Percentiles rank a stretch among this genome's conserved stretches.
These are phyloP conservation scores for Aurantiochytrium sp. DNA, from an alignment of 108 stramenopile species.

Conservation along the genomic window DNA sequence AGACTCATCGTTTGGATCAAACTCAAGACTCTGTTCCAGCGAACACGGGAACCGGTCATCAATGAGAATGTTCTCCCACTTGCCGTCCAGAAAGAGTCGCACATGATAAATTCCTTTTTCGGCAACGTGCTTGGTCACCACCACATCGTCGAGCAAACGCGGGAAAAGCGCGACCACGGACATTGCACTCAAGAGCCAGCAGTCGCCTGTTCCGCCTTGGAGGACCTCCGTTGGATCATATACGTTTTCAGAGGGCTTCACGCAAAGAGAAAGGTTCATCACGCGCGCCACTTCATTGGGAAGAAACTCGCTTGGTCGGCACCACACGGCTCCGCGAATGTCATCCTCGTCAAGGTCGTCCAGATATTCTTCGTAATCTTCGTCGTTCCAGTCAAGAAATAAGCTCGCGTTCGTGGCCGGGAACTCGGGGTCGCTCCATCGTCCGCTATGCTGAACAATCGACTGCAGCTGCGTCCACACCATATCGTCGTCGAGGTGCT, in stretches of 20 bases:
- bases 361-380: neutral
- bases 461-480: neutral
- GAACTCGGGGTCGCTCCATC: neutral
- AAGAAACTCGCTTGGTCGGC: neutral
- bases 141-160: neutral
- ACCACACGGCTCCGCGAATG: neutral
- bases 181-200: conserved; percentile 22
- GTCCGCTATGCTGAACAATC: neutral
- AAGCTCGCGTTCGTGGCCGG: neutral
- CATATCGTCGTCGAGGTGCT: neutral
- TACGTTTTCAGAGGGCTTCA: neutral
- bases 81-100: neutral
- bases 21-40: neutral
- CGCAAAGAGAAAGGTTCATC: neutral
- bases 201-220: conserved; percentile 13
- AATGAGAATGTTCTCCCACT: neutral
- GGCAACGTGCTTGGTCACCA: neutral
- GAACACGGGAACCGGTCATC: conserved; percentile 21
- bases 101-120: neutral
- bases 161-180: neutral
- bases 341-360: neutral
- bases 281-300: neutral
- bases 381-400: neutral
- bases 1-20: neutral
- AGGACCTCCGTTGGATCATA: neutral